Conservation (phyloP, 768 basidiomycete species). For the Leucocoprinus leucothites region DNA sequence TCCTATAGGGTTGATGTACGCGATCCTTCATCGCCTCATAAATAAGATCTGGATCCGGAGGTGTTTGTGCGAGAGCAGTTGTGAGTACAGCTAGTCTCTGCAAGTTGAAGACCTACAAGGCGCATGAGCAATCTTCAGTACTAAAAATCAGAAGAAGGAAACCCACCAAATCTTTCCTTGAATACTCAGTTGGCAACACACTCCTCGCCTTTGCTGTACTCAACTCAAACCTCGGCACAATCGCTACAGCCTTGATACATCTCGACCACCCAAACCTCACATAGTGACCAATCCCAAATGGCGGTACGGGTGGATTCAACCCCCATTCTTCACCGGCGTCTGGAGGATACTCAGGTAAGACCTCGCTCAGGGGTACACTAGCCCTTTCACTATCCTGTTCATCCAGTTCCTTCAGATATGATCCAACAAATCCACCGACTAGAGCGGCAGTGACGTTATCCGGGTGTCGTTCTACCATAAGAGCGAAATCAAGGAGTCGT, state of each 20-base stretch:
- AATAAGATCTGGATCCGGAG: slow-evolving; percentile 94
- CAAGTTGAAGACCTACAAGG: slow-evolving; percentile 87
- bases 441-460: slow-evolving; percentile 99
- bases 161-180: slow-evolving; percentile 87
- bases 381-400: slow-evolving; percentile 77
- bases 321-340: slow-evolving; percentile 95
- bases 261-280: slow-evolving; percentile 85
- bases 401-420: slow-evolving; percentile 90
- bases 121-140: slow-evolving; percentile 2
- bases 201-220: slow-evolving; percentile 93
- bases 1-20: slow-evolving; percentile 96
- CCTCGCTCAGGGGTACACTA: slow-evolving; percentile 91
- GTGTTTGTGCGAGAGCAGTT: slow-evolving; percentile 84
- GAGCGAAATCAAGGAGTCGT: slow-evolving; percentile 89
- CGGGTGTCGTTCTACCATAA: slow-evolving; percentile 99
- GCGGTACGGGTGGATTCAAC: slow-evolving; percentile 80
- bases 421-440: slow-evolving; percentile 95
- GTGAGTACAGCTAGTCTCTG: slow-evolving; percentile 96
- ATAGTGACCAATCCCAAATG: slow-evolving; percentile 89
- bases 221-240: slow-evolving; percentile 93
- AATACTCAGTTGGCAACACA: slow-evolving; percentile 82
- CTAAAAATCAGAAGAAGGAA: not conserved
- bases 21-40: slow-evolving; percentile 99
- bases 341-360: slow-evolving; percentile 91
- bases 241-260: slow-evolving; percentile 87